Percentiles rank a stretch among this genome's conserved stretches.
phyloP scores from a whole-genome alignment of 176 grass and related monocot species.

The Neostapfia colusana region DNA sequence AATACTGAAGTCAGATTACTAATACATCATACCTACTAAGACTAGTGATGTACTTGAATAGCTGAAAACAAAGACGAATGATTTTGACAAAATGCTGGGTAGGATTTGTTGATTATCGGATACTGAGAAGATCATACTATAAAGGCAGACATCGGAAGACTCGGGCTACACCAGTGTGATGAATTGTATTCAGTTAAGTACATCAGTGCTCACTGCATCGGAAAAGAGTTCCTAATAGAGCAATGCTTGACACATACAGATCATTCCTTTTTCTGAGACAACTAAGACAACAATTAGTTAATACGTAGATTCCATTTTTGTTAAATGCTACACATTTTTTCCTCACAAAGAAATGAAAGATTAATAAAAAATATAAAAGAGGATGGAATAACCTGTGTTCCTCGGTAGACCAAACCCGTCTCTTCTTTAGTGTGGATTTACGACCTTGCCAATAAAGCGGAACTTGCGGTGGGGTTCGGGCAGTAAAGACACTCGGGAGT shows the following conservation, averaged over 20 bases:
- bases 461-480: not conserved
- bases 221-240: no score
- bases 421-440: conserved; percentile 2
- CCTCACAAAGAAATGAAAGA: not conserved
- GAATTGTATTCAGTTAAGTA: not conserved
- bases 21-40: not conserved
- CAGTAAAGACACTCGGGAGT: not conserved
- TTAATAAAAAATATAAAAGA: not conserved
- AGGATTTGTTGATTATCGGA: no score
- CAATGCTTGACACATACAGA: not conserved
- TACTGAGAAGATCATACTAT: not conserved
- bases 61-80: no score
- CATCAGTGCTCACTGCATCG: not conserved
- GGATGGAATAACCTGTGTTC: conserved; percentile 43
- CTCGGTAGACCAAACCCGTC: conserved; percentile 37
- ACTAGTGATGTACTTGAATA: not conserved
- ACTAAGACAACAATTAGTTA: not conserved
- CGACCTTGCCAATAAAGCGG: not conserved
- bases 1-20: not conserved
- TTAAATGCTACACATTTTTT: not conserved
- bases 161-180: not conserved
- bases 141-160: not conserved
- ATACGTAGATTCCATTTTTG: not conserved
- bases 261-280: not conserved
- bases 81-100: no score